Evolutionary conservation across 2,329 filamentous ascomycete genomes (phyloP), one percentile per base, ranked within the genome.

Genomic region (Trichoderma semiorbis): DNA sequence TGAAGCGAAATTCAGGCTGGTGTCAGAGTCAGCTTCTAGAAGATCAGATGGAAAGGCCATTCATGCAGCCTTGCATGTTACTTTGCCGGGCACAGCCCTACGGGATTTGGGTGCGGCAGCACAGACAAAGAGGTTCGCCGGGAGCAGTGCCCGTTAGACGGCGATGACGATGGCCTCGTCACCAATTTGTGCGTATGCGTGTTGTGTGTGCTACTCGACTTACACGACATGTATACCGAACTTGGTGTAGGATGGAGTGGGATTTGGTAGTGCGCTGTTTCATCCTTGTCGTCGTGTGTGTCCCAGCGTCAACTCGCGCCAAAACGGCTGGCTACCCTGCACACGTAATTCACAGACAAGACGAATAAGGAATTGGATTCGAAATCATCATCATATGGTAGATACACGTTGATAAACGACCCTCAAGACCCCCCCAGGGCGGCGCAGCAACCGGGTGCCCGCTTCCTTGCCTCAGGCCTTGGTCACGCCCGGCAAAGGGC

Each of bases 1-100:
- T 24, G 26, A 62, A 62, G 55, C 39, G 36, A 69, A 36, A 36
- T 36, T 53, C 39, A 28, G 21, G 47, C 30, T 61, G 39, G 57
- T 60, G 57, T 60, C 60, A 53, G 47, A 53, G 67, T 69, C 67
- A 69, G 67, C 67, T 69, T 69, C 67, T 69, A 62, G 67, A 69
- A 69, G 57, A 69, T 62, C 57, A 69, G 67, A 69, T 62, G 67
- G 57, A 69, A 69, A 55, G 6, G 18, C 50, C 32, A 28, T n/a
- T 47, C 65, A 34, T 60, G 65, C 65, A 61, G 65, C 53, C 53
- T 69, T 68, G 47, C 63, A 12, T 55, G 18, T 6, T 16, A 16
- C 43, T 34, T 30, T 50, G 28, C 28, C 14, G 11, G 18, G 24
- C 65, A 68, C 64, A 67, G 64, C 64, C 64, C 64, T 67, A 67